Percentiles rank a stretch among this genome's conserved stretches.
These are phyloP conservation scores for Mrakia frigida DNA, from an alignment of 768 basidiomycete genomes.

Conservation along the genomic window DNA sequence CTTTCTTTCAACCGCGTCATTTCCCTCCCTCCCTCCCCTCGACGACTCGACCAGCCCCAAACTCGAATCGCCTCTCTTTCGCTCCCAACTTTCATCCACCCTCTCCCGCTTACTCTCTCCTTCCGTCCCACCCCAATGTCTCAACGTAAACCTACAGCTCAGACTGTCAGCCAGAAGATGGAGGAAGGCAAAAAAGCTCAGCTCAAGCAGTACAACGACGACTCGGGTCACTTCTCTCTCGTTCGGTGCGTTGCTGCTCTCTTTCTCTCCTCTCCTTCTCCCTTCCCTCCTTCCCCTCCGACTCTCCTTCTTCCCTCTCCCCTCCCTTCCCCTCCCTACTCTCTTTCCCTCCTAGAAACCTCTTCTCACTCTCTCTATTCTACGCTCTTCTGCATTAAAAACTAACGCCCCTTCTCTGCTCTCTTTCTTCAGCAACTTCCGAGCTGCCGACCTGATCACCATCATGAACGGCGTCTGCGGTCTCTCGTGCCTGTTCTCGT, in stretches of 20 bases:
- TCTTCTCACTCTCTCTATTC: no score
- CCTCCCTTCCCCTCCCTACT: slow-evolving; percentile 36
- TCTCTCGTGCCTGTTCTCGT: slow-evolving; percentile 87
- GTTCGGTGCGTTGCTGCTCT: slow-evolving; percentile 66
- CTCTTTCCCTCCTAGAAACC: background rate
- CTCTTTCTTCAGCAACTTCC: slow-evolving; percentile 73
- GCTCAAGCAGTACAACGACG: slow-evolving; percentile 76
- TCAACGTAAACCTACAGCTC: background rate
- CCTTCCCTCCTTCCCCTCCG: slow-evolving; percentile 22
- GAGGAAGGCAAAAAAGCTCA: slow-evolving; percentile 46
- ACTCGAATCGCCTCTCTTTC: no score
- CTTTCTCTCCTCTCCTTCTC: background rate
- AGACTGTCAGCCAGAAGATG: slow-evolving; percentile 17
- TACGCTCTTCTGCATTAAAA: no score
- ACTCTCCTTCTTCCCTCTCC: background rate
- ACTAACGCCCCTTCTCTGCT: slow-evolving; percentile 1
- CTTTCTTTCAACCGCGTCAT: no score
- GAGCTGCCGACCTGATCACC: slow-evolving; percentile 93
- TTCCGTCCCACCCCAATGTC: background rate
- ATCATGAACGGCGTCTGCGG: slow-evolving; percentile 99
- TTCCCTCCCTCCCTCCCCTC: no score
- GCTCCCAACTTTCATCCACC: no score
- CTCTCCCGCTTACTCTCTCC: background rate
- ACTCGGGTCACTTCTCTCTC: slow-evolving; percentile 93
- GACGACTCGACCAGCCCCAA: no score